Evolutionary conservation across 805 yeast genomes (phyloP).

Genomic region (Barnettozyma sp.): DNA sequence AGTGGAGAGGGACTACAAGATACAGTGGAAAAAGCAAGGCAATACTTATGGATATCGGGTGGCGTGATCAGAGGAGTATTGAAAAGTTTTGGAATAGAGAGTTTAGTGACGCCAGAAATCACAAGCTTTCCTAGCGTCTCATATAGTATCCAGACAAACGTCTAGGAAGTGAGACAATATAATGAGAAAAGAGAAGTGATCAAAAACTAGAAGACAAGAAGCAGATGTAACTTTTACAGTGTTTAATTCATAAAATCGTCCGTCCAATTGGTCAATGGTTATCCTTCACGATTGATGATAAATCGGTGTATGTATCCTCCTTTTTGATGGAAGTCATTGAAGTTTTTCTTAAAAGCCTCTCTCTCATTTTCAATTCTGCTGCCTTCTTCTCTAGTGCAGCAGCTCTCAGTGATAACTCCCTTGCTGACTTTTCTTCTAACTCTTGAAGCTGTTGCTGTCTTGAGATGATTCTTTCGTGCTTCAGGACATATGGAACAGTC

Average conservation of each 20-base stretch:
- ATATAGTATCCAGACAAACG: constrained; percentile 58
- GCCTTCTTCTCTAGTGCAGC: constrained; percentile 71
- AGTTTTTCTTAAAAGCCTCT: constrained; percentile 38
- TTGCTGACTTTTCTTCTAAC: constrained; percentile 70
- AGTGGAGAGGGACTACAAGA: constrained; percentile 38
- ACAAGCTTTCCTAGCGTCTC: constrained; percentile 58
- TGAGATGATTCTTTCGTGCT: constrained; percentile 67
- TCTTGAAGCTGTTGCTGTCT: constrained; percentile 76
- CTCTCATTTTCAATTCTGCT: constrained; percentile 54
- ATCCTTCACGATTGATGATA: constrained; percentile 36
- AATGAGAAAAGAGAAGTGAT: not conserved
- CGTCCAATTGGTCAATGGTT: constrained; percentile 8
- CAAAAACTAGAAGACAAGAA: too few relatives aligned
- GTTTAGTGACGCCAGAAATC: constrained; percentile 59
- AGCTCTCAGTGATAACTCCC: constrained; percentile 67
- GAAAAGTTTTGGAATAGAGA: constrained; percentile 60
- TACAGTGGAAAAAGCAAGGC: constrained; percentile 37
- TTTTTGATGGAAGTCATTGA: constrained; percentile 31
- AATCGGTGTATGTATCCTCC: constrained; percentile 49
- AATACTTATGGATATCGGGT: constrained; percentile 63
- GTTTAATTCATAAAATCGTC: not conserved
- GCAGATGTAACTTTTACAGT: too few relatives aligned
- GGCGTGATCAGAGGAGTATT: constrained; percentile 72
- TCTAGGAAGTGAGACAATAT: constrained; percentile 1
- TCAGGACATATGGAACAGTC: constrained; percentile 76